Base-by-base conservation (phyloP, 345 rosid genomes). In the Angophora floribunda region DNA sequence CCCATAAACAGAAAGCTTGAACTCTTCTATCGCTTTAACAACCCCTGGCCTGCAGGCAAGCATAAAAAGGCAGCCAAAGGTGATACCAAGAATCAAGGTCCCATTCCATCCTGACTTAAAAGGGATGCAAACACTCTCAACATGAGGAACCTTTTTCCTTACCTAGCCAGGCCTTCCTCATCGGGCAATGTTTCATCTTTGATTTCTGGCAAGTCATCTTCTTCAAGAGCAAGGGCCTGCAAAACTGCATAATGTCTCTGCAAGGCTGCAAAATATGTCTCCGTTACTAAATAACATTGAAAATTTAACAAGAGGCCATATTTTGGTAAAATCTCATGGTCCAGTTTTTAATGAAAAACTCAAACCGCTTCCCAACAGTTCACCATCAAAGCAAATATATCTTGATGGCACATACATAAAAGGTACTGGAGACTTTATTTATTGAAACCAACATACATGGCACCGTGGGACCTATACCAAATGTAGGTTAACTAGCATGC, bases 181-280 rank as follows among this genome's bases (percentile, higher is more conserved):
- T 98, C 99, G 65, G 99, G 99, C 87, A 94, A 91, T 6, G 99
- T 97, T 90, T 95, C 98, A 87, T 97, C 98, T 80, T 85, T 91
- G 70, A 87, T 93, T 88, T 98, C 97, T 4, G 94, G 95, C 90
- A 97, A 82, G 86, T 97, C 96, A 52, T 97, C 94, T 94, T 95
- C 98, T 87, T 95, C 97, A 51, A 98, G 91, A 89, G 99, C 99
- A 85, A 97, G 92, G 85, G 99, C 99, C 91, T 97, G 96, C 87
- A 97, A 87, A 59, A 96, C 92, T 16, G 96, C 99, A 90, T 97
- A 95, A 90, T 97, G 99, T 91, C 96, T 96, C 94, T 97, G 98
- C 94, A 97, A 92, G 67, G 96, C 98, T 97, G 96, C 89, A 93
- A 91, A 51, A 67, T 0, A 51, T 21, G 80, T 45, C 89, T 45